Base-by-base conservation (phyloP, 345 rosid species). In the Kernera saxatilis region DNA sequence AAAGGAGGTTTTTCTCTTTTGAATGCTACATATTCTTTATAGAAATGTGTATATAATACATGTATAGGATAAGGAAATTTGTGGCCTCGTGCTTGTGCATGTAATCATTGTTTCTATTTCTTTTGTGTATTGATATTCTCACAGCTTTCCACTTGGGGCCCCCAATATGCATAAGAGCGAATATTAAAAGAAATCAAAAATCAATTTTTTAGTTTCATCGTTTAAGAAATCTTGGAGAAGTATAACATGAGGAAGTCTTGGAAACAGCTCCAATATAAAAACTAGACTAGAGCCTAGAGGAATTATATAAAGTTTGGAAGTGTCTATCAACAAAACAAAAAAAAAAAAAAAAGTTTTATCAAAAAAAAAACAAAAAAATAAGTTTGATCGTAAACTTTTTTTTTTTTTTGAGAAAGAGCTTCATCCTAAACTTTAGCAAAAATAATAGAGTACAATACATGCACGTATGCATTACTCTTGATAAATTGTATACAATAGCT, bases 61-160 rank as follows among this genome's bases (percentile, higher is more conserved):
- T 11, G 32, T 32, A 44, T 74, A 67, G 46, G 78, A 74, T 59
- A 59, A 59, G 74, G 54, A 75, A 68, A 52, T 33, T 33, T 61
- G 40, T 44, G 65, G 69, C 64, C 74, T 75, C 74, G 78, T 75
- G 78, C 69, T 75, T 75, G 58, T 75, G 70, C 73, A 68, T 75
- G 74, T 75, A 75, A 68, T 75, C 78, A 75, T 68, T 75, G 52
- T 43, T 75, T 67, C 18, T 19, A 30, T 32, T 40, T 75, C 41
- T 61, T 67, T 75, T 49, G 56, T 41, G 19, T 49, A 40, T 30
- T 40, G 67, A 67, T 32, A 67, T 74, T 55, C 71, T 56, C 51
- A 23, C 58, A 27, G 17, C 67, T 73, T 65, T 49, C 50, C 13
- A 13, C 41, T 25, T 48, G 77, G 50, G 72, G 26, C 66, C 45